Evolutionary conservation across 2,329 filamentous ascomycete species (phyloP).

Genomic region (Cryphonectria naterciae): DNA sequence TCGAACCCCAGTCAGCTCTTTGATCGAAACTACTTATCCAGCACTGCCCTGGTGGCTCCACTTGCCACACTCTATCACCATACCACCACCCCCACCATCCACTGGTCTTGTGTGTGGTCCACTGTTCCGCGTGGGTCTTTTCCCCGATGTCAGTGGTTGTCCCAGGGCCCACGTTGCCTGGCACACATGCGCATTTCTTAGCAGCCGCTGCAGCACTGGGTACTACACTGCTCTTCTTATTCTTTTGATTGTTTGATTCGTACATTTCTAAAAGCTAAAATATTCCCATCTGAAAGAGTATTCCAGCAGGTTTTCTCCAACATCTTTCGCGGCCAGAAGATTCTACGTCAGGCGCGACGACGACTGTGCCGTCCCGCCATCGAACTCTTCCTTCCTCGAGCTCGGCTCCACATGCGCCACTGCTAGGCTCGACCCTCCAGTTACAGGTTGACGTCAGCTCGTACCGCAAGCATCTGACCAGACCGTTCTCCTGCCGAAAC

Average conservation of each 20-base stretch:
- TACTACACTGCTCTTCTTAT: neutral
- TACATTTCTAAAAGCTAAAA: neutral
- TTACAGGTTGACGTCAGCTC: slow-evolving; percentile 21
- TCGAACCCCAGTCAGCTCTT: neutral
- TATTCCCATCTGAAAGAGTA: neutral
- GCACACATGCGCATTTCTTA: neutral
- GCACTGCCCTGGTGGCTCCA: slow-evolving; percentile 15
- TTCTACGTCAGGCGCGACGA: neutral
- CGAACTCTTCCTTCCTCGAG: neutral
- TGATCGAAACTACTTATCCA: neutral
- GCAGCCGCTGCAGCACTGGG: neutral
- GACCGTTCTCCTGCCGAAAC: slow-evolving; percentile 4
- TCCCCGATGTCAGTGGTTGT: neutral
- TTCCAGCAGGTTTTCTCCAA: neutral
- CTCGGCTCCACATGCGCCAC: neutral
- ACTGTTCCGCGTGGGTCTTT: slow-evolving; percentile 8
- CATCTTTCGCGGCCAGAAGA: neutral
- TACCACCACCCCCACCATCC: slow-evolving; percentile 8
- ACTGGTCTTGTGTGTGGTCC: slow-evolving; percentile 8
- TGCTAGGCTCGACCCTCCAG: neutral
- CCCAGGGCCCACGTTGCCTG: neutral
- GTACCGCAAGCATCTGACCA: slow-evolving; percentile 5
- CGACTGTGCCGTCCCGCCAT: neutral
- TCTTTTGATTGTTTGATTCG: neutral
- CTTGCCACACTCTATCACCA: slow-evolving; percentile 11